phyloP scores from a whole-genome alignment of 768 basidiomycete genomes.

The Suillus occidentalis region DNA sequence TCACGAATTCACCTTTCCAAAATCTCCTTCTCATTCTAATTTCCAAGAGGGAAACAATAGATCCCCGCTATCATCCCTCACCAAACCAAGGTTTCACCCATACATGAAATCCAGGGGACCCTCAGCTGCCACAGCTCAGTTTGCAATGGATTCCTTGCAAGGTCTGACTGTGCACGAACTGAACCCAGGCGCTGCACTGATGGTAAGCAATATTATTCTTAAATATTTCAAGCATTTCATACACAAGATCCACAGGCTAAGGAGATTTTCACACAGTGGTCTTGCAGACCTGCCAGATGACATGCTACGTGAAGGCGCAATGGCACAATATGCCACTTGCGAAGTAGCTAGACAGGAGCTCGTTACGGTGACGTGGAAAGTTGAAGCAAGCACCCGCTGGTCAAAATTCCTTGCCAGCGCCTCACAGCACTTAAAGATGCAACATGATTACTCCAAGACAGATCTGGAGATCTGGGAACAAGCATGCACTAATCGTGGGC shows the following conservation, averaged over 20 bases:
- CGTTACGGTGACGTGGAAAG: not conserved
- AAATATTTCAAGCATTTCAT: no score
- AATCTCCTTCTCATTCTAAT: no score
- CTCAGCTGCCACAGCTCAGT: not conserved
- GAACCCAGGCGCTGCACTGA: not conserved
- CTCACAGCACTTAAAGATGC: not conserved
- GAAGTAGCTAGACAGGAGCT: not conserved
- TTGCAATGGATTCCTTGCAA: not conserved
- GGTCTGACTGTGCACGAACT: not conserved
- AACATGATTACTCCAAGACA: not conserved
- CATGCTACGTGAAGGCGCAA: not conserved
- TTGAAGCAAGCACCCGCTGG: constrained; percentile 3
- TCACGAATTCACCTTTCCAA: no score
- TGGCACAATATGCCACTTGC: constrained; percentile 2
- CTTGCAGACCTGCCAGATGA: constrained; percentile 2
- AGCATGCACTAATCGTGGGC: not conserved
- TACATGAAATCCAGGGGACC: not conserved
- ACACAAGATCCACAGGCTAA: not conserved
- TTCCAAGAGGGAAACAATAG: not conserved
- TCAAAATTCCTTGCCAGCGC: not conserved
- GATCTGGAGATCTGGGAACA: not conserved
- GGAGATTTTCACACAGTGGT: not conserved
- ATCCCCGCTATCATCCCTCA: not conserved
- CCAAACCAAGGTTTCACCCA: not conserved
- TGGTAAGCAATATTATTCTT: not conserved